Evolutionary conservation across 257 asterid genomes (phyloP).

Genomic region (Cruciata laevipes): DNA sequence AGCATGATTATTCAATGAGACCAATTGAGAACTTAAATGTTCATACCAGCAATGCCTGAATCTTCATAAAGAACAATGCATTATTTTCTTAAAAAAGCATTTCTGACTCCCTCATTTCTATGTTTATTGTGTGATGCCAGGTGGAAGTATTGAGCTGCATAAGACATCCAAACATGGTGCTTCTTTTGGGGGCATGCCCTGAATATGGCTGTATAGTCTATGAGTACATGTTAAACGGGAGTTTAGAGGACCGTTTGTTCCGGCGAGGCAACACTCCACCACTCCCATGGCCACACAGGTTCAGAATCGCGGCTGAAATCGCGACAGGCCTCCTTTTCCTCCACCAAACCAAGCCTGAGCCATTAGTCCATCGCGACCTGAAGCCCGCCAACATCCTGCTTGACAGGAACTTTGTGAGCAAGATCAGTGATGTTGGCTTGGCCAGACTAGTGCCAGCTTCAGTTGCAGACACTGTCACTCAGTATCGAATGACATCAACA

Average conservation of each 20-base stretch:
- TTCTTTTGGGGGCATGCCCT: constrained; percentile 94
- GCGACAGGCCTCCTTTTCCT: constrained; percentile 81
- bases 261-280: constrained; percentile 59
- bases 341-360: constrained; percentile 94
- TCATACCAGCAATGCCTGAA: neutral
- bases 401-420: constrained; percentile 77
- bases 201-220: constrained; percentile 93
- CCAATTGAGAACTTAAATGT: too few relatives aligned
- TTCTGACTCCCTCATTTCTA: neutral
- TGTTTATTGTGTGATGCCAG: constrained; percentile 23
- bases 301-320: constrained; percentile 77
- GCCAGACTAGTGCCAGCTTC: constrained; percentile 95
- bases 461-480: constrained; percentile 74
- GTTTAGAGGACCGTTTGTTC: constrained; percentile 81
- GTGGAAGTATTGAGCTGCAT: constrained; percentile 85
- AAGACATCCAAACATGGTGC: constrained; percentile 94
- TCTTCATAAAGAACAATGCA: neutral
- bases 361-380: constrained; percentile 82
- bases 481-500: constrained; percentile 83
- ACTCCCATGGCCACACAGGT: constrained; percentile 77
- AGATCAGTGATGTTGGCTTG: constrained; percentile 84
- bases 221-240: constrained; percentile 80
- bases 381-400: constrained; percentile 84
- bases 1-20: too few relatives aligned
- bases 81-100: neutral